Percentiles rank a stretch among this genome's conserved stretches.
These are phyloP conservation scores for Grifola frondosa DNA, from an alignment of 1,284 basidiomycete species.

Conservation along the genomic window DNA sequence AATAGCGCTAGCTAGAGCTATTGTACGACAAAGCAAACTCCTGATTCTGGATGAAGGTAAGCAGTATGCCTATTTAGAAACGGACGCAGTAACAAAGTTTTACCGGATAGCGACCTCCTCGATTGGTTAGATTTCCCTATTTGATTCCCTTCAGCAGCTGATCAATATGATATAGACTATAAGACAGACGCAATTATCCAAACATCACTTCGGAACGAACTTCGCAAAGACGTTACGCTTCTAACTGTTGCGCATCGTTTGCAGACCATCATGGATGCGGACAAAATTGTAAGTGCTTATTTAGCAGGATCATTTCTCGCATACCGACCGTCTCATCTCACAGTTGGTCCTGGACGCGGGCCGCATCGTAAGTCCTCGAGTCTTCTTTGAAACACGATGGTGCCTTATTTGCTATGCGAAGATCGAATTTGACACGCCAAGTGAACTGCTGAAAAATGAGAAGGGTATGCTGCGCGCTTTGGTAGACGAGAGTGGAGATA, in stretches of 20 bases:
- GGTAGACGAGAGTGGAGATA: conserved; percentile 60
- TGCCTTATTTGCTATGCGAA: conserved; percentile 18
- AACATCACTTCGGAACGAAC: conserved; percentile 50
- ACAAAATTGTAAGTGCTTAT: conserved; percentile 37
- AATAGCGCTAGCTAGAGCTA: conserved; percentile 57
- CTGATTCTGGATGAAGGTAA: conserved; percentile 61
- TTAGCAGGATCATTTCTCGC: too few species aligned
- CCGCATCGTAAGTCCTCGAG: conserved; percentile 28
- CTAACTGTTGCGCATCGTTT: conserved; percentile 70
- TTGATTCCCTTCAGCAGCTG: neutral
- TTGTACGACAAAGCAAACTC: conserved; percentile 56
- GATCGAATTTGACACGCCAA: conserved; percentile 62
- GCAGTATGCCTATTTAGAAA: conserved; percentile 1
- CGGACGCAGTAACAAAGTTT: neutral
- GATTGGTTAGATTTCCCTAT: neutral
- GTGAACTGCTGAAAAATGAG: conserved; percentile 53
- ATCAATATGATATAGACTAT: conserved; percentile 40
- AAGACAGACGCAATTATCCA: conserved; percentile 60
- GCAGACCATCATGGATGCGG: conserved; percentile 66
- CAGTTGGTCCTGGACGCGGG: conserved; percentile 43
- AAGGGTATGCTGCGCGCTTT: conserved; percentile 53
- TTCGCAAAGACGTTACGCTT: conserved; percentile 52
- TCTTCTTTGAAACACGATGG: neutral
- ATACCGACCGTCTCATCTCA: too few species aligned
- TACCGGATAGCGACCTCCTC: conserved; percentile 2